Evolutionary conservation across 257 asterid genomes (phyloP).

Genomic region (Lycium barbarum): DNA sequence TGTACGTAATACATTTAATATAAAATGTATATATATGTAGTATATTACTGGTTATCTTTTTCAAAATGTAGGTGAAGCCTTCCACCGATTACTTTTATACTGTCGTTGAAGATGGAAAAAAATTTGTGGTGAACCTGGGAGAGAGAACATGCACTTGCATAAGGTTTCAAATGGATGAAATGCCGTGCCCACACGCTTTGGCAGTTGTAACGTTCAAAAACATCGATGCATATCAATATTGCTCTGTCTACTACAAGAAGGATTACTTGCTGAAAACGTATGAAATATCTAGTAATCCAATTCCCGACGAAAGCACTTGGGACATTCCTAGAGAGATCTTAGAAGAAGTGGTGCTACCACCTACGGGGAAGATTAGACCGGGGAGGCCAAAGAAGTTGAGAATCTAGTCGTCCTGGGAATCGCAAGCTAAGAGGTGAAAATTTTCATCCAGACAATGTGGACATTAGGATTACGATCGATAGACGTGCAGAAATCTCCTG

Average conservation of each 20-base stretch:
- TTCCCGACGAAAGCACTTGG: constrained; percentile 15
- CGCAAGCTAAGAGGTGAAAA: not conserved
- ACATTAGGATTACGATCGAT: not conserved
- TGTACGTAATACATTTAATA: not conserved
- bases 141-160: constrained; percentile 23
- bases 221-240: constrained; percentile 5
- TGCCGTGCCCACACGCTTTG: constrained; percentile 13
- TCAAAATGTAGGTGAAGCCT: constrained; percentile 20
- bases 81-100: not conserved
- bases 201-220: not conserved
- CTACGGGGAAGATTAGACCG: not conserved
- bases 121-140: constrained; percentile 12
- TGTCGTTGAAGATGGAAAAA: not conserved
- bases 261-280: constrained; percentile 23
- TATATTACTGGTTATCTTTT: not conserved
- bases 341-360: constrained; percentile 21
- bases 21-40: not conserved
- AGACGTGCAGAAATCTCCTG: not conserved
- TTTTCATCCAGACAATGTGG: not conserved
- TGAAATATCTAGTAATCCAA: not conserved
- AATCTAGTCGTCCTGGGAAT: not conserved
- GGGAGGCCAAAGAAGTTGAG: constrained; percentile 16
- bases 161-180: constrained; percentile 23
- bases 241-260: not conserved
- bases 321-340: constrained; percentile 25